Percentiles rank a stretch among this genome's conserved stretches.
phyloP scores from a whole-genome alignment of 352 stramenopile species.

The Globisporangium cystogenes region DNA sequence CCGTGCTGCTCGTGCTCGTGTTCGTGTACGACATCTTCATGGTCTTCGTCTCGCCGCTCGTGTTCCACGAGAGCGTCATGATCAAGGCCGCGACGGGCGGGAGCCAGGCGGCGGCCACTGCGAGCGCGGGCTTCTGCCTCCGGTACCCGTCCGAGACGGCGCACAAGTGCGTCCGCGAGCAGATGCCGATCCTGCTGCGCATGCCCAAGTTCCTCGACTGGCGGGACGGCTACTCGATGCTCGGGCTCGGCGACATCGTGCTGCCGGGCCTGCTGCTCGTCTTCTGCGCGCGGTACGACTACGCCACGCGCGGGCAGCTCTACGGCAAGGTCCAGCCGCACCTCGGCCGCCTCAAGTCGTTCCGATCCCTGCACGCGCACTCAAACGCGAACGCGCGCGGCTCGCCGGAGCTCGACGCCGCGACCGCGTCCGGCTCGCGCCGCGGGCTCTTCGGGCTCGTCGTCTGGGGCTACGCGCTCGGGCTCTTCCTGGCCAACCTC shows the following conservation, averaged over 20 bases:
- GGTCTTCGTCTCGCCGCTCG: slow-evolving; percentile 92
- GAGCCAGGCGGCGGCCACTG: slow-evolving; percentile 34
- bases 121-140: slow-evolving; percentile 52
- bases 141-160: slow-evolving; percentile 65
- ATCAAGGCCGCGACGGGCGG: slow-evolving; percentile 92
- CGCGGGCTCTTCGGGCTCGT: slow-evolving; percentile 73
- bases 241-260: slow-evolving; percentile 97
- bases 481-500: slow-evolving; percentile 91
- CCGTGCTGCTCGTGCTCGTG: slow-evolving; percentile 88
- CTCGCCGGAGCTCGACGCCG: slow-evolving; percentile 33
- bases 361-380: slow-evolving; percentile 11
- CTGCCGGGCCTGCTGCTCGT: slow-evolving; percentile 93
- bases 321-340: slow-evolving; percentile 51
- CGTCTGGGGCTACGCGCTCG: slow-evolving; percentile 92
- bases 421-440: slow-evolving; percentile 22
- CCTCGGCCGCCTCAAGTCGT: slow-evolving; percentile 38
- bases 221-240: slow-evolving; percentile 86
- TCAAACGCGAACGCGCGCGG: too few relatives aligned
- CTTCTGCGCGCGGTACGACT: slow-evolving; percentile 94
- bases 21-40: slow-evolving; percentile 98
- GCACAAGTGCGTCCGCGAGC: slow-evolving; percentile 67
- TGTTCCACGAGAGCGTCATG: slow-evolving; percentile 92
- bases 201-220: slow-evolving; percentile 93
- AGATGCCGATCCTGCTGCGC: slow-evolving; percentile 93
- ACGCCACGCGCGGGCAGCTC: slow-evolving; percentile 65